These are phyloP conservation scores for Wickerhamomyces sp. DNA, from an alignment of 1,139 yeast genomes.

Conservation along the genomic window DNA sequence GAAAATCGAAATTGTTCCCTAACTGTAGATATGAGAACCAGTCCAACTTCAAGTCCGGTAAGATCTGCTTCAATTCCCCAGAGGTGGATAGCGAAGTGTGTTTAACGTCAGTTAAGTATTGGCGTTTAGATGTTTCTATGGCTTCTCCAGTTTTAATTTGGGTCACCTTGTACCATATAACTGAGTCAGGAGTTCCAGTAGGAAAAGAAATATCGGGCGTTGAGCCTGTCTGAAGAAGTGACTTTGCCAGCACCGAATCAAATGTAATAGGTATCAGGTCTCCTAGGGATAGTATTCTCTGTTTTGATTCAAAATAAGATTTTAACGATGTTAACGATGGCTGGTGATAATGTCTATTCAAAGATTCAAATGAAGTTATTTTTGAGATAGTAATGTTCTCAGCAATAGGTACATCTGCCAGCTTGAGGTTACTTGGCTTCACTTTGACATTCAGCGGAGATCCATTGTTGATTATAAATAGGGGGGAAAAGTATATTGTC, in stretches of 20 bases:
- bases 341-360: slow-evolving; percentile 63
- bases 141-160: slow-evolving; percentile 25
- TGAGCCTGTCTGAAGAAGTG: slow-evolving; percentile 34
- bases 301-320: slow-evolving; percentile 50
- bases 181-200: slow-evolving; percentile 60
- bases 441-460: slow-evolving; percentile 32
- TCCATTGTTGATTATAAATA: slow-evolving; percentile 50
- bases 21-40: slow-evolving; percentile 51
- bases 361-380: slow-evolving; percentile 65
- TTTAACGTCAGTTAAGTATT: slow-evolving; percentile 58
- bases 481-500: slow-evolving; percentile 57
- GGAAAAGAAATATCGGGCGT: slow-evolving; percentile 36
- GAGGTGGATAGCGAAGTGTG: slow-evolving; percentile 24
- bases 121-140: slow-evolving; percentile 30
- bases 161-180: slow-evolving; percentile 78
- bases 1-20: slow-evolving; percentile 31
- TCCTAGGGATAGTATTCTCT: slow-evolving; percentile 54
- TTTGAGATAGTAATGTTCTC: slow-evolving; percentile 49
- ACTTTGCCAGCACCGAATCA: slow-evolving; percentile 64
- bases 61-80: slow-evolving; percentile 36
- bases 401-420: slow-evolving; percentile 18
- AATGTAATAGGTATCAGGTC: slow-evolving; percentile 76
- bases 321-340: slow-evolving; percentile 61
- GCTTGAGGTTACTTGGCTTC: slow-evolving; percentile 11
- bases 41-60: slow-evolving; percentile 27